Percentiles rank a stretch among this genome's conserved stretches.
phyloP scores from a whole-genome alignment of 1,139 yeast species.

The Protomyces inouyei region DNA sequence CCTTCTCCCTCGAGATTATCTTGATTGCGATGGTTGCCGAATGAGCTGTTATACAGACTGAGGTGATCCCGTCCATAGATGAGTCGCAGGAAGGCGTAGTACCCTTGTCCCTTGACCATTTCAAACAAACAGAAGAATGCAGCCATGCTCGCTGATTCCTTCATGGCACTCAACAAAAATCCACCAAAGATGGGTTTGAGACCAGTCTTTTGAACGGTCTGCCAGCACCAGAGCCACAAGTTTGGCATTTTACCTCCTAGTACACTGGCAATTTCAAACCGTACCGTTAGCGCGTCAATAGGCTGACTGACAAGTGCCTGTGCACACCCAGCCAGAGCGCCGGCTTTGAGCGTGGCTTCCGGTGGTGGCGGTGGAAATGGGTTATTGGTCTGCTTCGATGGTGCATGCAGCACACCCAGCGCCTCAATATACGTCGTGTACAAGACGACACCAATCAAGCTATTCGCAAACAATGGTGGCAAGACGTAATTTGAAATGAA shows the following conservation, averaged over 20 bases:
- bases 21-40: neutral
- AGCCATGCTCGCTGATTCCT: slow-evolving; percentile 84
- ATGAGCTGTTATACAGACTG: neutral
- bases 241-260: slow-evolving; percentile 54
- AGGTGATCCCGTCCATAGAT: slow-evolving; percentile 27
- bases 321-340: slow-evolving; percentile 75
- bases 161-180: slow-evolving; percentile 64
- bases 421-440: slow-evolving; percentile 71
- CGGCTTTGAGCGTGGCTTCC: slow-evolving; percentile 68
- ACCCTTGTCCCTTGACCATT: slow-evolving; percentile 49
- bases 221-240: slow-evolving; percentile 69
- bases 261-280: slow-evolving; percentile 72
- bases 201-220: slow-evolving; percentile 69
- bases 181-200: slow-evolving; percentile 87
- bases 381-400: neutral
- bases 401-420: slow-evolving; percentile 34
- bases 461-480: slow-evolving; percentile 84
- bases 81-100: slow-evolving; percentile 29
- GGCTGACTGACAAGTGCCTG: slow-evolving; percentile 95
- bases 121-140: slow-evolving; percentile 81
- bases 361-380: slow-evolving; percentile 38
- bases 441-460: slow-evolving; percentile 70
- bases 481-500: slow-evolving; percentile 77
- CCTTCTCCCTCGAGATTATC: neutral
- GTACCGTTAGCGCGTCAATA: slow-evolving; percentile 79